Evolutionary conservation across 805 yeast species (phyloP).

Genomic region (Soucietia sequanensis): DNA sequence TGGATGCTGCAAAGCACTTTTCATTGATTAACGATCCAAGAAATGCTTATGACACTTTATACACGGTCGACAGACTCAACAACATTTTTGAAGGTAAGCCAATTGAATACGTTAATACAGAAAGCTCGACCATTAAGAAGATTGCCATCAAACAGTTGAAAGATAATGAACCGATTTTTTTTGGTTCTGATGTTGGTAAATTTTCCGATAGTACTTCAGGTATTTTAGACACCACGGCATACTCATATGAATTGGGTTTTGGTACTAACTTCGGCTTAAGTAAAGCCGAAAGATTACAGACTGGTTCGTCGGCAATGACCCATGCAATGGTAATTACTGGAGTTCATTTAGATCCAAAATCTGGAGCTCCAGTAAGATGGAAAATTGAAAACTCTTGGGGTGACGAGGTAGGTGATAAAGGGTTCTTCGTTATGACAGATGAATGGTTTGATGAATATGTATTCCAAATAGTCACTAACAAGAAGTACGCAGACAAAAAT

Average conservation of each 20-base stretch:
- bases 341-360: constrained; percentile 62
- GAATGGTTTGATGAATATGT: constrained; percentile 44
- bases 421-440: constrained; percentile 44
- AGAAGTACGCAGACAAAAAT: constrained; percentile 35
- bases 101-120: constrained; percentile 69
- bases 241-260: constrained; percentile 60
- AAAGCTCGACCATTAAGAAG: constrained; percentile 54
- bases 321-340: constrained; percentile 89
- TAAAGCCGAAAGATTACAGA: constrained; percentile 69
- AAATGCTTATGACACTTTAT: constrained; percentile 60
- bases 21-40: constrained; percentile 84
- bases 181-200: constrained; percentile 88
- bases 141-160: constrained; percentile 68
- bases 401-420: constrained; percentile 37
- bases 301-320: constrained; percentile 77
- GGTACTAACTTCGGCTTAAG: constrained; percentile 49
- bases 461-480: constrained; percentile 39
- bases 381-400: constrained; percentile 48
- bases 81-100: constrained; percentile 70
- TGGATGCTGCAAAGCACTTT: constrained; percentile 51
- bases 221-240: constrained; percentile 67
- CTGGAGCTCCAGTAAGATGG: constrained; percentile 42
- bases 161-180: constrained; percentile 77
- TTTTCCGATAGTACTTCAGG: constrained; percentile 65
- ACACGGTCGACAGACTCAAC: constrained; percentile 72